Evolutionary conservation across 2,329 filamentous ascomycete species (phyloP), one percentile per base, ranked within the genome.

Genomic region (Ophiostoma ips): DNA sequence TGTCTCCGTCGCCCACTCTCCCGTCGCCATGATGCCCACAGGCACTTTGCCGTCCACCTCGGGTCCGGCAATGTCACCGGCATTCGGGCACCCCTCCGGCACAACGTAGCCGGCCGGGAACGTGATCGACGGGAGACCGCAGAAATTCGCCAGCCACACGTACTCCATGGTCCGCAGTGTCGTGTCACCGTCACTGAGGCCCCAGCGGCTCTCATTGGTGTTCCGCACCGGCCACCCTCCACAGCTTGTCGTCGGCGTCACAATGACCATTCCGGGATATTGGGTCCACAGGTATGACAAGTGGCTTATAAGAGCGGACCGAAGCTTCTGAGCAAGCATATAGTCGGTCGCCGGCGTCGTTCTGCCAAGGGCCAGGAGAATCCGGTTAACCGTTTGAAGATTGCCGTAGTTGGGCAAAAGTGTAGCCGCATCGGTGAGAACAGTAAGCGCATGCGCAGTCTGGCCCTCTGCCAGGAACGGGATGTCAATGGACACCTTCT

Each of bases 361-460:
- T 33, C 72, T 70, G 37, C 76, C 80, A 9, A 87, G 69, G 0
- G 75, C 72, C 36, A 88, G 68, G 5, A 88, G 70, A 34, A 88
- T 70, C 52, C 79, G 77, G 63, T 81, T 86, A 0, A 79, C 70
- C 0, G 77, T 66, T 0, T 79, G 77, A 36, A 83, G 67, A 21
- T 71, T 68, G 5, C 63, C 58, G 1, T 71, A 66, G 3, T 49
- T 47, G 3, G 68, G 52, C 63, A 76, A 57, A 15, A 73, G 56
- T 1, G 70, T 68, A 1, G 70, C 64, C 1, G 64, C 71, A 38
- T 89, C 84, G 8, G 75, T 72, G 49, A 89, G 74, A 54, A 88
- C 84, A 0, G 84, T 86, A 54, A 89, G 64, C 19, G 81, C 80
- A 62, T 89, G 84, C 0, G 84, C 83, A 18, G 77, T 71, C 62